These are phyloP conservation scores for Bombardia bombarda DNA, from an alignment of 495 filamentous ascomycete genomes.

Conservation along the genomic window DNA sequence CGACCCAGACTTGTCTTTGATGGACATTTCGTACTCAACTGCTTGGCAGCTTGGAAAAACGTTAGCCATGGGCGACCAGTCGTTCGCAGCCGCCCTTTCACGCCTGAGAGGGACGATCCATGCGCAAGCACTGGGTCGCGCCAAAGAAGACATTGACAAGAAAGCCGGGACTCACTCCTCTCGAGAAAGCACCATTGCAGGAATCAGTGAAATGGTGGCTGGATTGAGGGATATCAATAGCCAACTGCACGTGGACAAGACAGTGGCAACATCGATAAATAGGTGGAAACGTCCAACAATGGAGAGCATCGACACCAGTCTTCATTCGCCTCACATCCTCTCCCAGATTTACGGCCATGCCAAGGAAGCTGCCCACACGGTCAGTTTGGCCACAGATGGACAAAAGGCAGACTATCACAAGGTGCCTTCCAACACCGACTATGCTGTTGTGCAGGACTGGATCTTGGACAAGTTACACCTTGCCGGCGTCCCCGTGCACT, in stretches of 20 bases:
- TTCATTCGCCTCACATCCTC: neutral
- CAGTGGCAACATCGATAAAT: neutral
- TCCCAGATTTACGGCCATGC: neutral
- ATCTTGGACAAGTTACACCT: constrained; percentile 31
- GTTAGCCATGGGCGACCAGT: constrained; percentile 23
- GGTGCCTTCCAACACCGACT: constrained; percentile 21
- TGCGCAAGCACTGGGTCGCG: neutral
- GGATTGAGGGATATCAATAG: neutral
- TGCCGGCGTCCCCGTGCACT: constrained; percentile 30
- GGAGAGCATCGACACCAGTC: neutral
- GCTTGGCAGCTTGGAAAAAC: constrained; percentile 41
- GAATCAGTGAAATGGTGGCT: neutral
- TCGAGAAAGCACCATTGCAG: neutral
- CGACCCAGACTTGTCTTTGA: constrained; percentile 32
- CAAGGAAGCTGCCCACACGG: neutral
- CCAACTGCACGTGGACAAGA: neutral
- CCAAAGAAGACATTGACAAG: neutral
- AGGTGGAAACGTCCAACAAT: neutral
- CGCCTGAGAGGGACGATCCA: constrained; percentile 16
- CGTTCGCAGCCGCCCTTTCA: constrained; percentile 18
- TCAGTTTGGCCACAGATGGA: neutral
- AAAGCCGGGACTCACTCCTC: neutral
- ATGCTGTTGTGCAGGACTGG: constrained; percentile 27
- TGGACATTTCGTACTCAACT: constrained; percentile 39
- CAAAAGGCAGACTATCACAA: constrained; percentile 27